Evolutionary conservation across 75 land plant genomes (phyloP).

Genomic region (Cryptomeria japonica): DNA sequence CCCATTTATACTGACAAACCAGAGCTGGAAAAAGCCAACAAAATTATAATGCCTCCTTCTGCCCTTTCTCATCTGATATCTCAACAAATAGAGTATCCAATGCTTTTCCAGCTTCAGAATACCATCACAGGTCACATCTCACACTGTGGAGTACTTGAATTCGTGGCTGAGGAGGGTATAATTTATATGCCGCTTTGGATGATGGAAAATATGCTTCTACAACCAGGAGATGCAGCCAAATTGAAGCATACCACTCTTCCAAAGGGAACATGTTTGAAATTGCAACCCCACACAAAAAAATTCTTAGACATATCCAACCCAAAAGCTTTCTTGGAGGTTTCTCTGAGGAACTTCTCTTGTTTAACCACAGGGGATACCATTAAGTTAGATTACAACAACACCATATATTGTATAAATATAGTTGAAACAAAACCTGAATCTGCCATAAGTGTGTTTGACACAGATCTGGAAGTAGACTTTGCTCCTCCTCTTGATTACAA

Average conservation of each 20-base stretch:
- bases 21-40: neutral
- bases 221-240: conserved; percentile 18
- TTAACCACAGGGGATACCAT: conserved; percentile 53
- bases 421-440: conserved; percentile 48
- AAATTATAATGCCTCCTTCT: conserved; percentile 9
- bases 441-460: conserved; percentile 54
- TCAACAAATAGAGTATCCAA: neutral
- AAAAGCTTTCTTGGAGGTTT: conserved; percentile 42
- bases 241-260: conserved; percentile 25
- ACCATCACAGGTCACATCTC: neutral
- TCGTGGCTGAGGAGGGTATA: neutral
- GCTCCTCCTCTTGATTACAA: conserved; percentile 65
- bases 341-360: conserved; percentile 57
- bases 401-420: conserved; percentile 51
- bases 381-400: conserved; percentile 47
- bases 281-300: conserved; percentile 30
- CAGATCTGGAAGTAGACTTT: conserved; percentile 74
- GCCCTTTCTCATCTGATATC: neutral
- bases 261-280: conserved; percentile 25
- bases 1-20: neutral
- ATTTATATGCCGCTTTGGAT: conserved; percentile 10
- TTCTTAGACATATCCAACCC: conserved; percentile 35
- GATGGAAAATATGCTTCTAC: conserved; percentile 26
- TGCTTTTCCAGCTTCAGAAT: neutral
- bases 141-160: neutral